Conservation (phyloP, 2,329 filamentous ascomycete genomes). For the Thielaviopsis euricoi region DNA sequence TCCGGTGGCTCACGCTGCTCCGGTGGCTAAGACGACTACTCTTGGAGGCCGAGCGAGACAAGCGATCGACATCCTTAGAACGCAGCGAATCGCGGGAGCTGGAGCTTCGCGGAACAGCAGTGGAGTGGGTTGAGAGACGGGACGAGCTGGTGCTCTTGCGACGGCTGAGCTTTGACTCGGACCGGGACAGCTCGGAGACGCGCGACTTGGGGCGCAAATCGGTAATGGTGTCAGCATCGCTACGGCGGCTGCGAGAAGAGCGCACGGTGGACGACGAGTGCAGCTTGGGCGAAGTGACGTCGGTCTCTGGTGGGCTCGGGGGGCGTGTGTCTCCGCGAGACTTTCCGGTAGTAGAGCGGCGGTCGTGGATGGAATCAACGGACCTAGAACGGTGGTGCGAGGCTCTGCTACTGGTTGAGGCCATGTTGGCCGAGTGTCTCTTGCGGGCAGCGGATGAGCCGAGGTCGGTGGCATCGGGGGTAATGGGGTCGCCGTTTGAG, state of each 20-base stretch:
- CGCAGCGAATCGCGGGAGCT: constrained; percentile 13
- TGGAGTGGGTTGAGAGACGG: constrained; percentile 40
- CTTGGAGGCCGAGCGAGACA: constrained; percentile 15
- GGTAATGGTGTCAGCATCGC: constrained; percentile 7
- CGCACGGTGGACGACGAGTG: constrained; percentile 1
- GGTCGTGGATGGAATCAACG: constrained; percentile 24
- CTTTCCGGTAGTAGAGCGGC: constrained; percentile 17
- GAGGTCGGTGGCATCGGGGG: constrained; percentile 57
- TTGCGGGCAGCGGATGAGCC: constrained; percentile 20
- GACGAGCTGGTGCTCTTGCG: constrained; percentile 35
- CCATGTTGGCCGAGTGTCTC: neutral
- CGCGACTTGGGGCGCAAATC: constrained; percentile 26
- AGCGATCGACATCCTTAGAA: constrained; percentile 12
- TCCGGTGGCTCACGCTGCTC: constrained; percentile 7
- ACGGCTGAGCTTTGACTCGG: constrained; percentile 19
- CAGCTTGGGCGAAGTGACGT: constrained; percentile 27
- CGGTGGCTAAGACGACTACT: constrained; percentile 16
- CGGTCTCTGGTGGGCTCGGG: constrained; percentile 49
- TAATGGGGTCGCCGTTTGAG: constrained; percentile 31
- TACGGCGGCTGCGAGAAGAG: constrained; percentile 7
- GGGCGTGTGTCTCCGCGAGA: constrained; percentile 31
- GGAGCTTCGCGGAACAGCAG: constrained; percentile 22
- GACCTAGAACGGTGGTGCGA: constrained; percentile 27
- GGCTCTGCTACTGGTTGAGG: neutral
- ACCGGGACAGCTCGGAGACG: constrained; percentile 27